A percentile compares a stretch with the other conserved stretches of the same genome.
phyloP scores from a whole-genome alignment of 2,329 filamentous ascomycete species.

The Basipetospora chlamydospora region DNA sequence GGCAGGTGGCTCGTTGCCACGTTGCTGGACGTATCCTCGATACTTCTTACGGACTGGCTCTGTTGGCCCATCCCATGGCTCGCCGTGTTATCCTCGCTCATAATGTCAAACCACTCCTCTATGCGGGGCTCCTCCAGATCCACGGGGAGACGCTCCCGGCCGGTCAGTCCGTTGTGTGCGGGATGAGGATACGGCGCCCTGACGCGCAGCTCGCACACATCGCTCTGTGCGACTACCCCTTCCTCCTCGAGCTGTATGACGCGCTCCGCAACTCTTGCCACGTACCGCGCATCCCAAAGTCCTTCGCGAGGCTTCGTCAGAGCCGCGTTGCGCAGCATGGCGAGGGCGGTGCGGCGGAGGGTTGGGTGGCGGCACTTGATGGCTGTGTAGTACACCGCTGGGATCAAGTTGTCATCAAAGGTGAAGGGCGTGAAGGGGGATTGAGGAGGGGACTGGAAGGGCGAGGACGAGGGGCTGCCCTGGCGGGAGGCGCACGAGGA shows the following conservation, averaged over 20 bases:
- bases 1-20: conserved; percentile 9
- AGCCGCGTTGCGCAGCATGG: conserved; percentile 18
- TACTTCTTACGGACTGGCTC: too few species aligned
- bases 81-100: background rate
- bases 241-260: conserved; percentile 23
- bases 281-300: conserved; percentile 20
- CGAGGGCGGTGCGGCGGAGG: conserved; percentile 22
- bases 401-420: conserved; percentile 27
- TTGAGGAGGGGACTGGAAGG: conserved; percentile 3
- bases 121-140: background rate
- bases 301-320: conserved; percentile 22
- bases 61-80: background rate
- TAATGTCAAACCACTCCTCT: background rate
- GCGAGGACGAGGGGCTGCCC: background rate
- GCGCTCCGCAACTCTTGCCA: conserved; percentile 18
- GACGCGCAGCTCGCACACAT: background rate
- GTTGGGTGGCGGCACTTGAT: conserved; percentile 26
- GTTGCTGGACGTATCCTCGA: too few species aligned
- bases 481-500: background rate
- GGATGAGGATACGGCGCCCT: too few species aligned
- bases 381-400: conserved; percentile 25
- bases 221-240: background rate
- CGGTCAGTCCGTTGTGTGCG: too few species aligned
- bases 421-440: conserved; percentile 17
- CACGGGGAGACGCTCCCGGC: background rate